Evolutionary conservation across 2,329 filamentous ascomycete genomes (phyloP).

Genomic region (Sporothrix mexicana): DNA sequence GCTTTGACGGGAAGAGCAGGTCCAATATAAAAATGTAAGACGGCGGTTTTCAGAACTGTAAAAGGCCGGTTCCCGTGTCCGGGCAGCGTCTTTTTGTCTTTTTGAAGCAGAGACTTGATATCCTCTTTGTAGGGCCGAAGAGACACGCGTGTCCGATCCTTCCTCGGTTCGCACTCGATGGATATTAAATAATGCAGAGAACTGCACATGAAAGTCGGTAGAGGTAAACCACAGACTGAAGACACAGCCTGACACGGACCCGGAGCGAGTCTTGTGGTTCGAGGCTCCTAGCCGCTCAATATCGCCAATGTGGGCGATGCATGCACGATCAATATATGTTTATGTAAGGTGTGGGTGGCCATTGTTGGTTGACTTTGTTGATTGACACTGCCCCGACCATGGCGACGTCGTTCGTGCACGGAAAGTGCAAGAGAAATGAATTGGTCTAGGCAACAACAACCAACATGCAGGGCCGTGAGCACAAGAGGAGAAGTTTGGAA

Average conservation of each 20-base stretch:
- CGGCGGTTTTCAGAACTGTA: not conserved
- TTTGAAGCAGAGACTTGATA: not conserved
- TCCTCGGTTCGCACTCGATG: not conserved
- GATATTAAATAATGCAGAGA: not conserved
- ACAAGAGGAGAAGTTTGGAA: no score
- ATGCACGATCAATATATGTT: no score
- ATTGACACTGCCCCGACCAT: no score
- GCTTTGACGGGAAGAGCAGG: not conserved
- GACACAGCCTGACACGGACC: not conserved
- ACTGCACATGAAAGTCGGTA: not conserved
- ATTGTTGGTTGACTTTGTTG: no score
- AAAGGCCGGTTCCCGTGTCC: slow-evolving; percentile 8
- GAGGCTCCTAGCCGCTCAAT: not conserved
- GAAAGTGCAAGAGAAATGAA: no score
- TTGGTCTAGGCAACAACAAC: no score
- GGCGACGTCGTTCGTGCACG: no score
- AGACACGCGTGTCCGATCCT: not conserved
- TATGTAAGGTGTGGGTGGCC: no score
- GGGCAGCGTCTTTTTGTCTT: not conserved
- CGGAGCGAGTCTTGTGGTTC: slow-evolving; percentile 9
- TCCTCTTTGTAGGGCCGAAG: not conserved
- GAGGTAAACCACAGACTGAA: not conserved
- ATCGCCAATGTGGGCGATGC: not conserved
- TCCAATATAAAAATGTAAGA: slow-evolving; percentile 25
- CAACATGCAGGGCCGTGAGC: no score